Evolutionary conservation across 768 basidiomycete species (phyloP).

Genomic region (Suillus lakei): DNA sequence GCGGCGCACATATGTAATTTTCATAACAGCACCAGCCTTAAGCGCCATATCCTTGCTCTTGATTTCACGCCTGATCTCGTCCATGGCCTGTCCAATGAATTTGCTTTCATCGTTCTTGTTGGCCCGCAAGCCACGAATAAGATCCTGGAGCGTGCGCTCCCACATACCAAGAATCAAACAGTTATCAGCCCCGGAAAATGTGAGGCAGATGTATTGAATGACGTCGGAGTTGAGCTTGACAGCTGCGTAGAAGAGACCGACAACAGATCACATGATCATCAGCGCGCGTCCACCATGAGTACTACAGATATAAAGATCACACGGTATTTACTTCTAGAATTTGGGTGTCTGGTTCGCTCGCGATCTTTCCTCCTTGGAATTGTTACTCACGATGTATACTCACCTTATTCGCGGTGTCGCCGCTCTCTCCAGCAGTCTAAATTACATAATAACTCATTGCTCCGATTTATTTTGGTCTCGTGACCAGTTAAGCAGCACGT

Average conservation of each 20-base stretch:
- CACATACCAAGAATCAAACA: conserved; percentile 62
- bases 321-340: no score
- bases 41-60: conserved; percentile 95
- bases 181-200: not conserved
- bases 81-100: conserved; percentile 92
- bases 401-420: not conserved
- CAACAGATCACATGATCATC: not conserved
- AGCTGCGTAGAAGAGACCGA: not conserved
- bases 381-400: not conserved
- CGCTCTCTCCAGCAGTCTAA: not conserved
- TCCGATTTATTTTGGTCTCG: not conserved
- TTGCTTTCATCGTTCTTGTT: conserved; percentile 93
- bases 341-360: no score
- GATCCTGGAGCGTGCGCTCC: conserved; percentile 95
- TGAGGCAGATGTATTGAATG: not conserved
- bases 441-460: not conserved
- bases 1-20: conserved; percentile 88
- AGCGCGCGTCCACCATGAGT: not conserved
- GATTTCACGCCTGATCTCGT: conserved; percentile 92
- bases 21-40: conserved; percentile 93
- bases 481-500: not conserved
- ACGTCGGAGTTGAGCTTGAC: not conserved
- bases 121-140: conserved; percentile 92
- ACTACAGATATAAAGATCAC: not conserved
- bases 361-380: not conserved